Evolutionary conservation across 257 asterid genomes (phyloP), one percentile per base, ranked within the genome.

Genomic region (Nyctanthes arbortristis): DNA sequence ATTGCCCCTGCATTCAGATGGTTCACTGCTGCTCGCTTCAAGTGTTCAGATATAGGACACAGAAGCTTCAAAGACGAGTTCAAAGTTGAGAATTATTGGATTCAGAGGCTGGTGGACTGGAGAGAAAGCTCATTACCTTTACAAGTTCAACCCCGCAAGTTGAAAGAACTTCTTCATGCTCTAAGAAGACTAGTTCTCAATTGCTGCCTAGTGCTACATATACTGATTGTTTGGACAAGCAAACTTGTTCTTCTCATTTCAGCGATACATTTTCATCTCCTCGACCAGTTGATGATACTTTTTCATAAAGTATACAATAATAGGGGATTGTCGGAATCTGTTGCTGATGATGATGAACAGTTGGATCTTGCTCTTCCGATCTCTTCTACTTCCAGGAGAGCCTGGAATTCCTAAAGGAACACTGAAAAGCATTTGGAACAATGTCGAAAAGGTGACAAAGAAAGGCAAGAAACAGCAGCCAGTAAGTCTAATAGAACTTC

Each of bases 31-130:
- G 69, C 39, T 1, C 12, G 2, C n/a, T 56, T 62, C 61, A 66
- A 54, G 45, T 22, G 25, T 40, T 35, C 8, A 3, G 31, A 25
- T n/a, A 18, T 4, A 49, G n/a, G 59, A 24, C 47, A 0, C 22
- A 63, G 24, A 45, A 52, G 65, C 49, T 45, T 64, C 8, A 70
- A 37, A 9, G 70, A 75, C 6, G 78, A 55, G 39, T 45, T 79
- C 4, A 58, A 62, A 61, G 63, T 75, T 2, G 80, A 79, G 63
- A 18, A 12, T 2, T 75, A 75, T 24, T 79, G 80, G 83, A 79
- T 72, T 16, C 65, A 63, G 24, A 60, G 9, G 72, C 27, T 80
- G 67, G 59, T 43, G 36, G 73, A 80, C 18, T 80, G 79, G 77
- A 75, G 61, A 32, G 70, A 74, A 0, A 71, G 78, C 4, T 39